Conservation (phyloP, 805 yeast genomes). For the Lachancea fermentati region DNA sequence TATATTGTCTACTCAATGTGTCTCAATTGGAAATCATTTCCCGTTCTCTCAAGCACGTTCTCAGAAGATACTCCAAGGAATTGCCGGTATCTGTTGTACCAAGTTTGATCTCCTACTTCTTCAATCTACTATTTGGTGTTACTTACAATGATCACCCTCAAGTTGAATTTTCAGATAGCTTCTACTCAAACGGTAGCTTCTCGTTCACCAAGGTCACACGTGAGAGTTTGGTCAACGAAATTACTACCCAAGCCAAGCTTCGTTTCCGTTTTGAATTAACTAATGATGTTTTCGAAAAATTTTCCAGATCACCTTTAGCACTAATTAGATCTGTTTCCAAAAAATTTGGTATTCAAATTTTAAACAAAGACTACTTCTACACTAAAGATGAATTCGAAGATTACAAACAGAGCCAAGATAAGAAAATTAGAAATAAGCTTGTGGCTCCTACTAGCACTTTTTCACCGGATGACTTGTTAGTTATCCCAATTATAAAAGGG, state of each 20-base stretch:
- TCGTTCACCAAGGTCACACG: conserved; percentile 45
- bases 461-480: conserved; percentile 55
- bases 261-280: conserved; percentile 64
- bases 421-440: conserved; percentile 33
- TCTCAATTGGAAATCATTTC: conserved; percentile 63
- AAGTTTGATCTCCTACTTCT: conserved; percentile 59
- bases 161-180: conserved; percentile 39
- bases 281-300: conserved; percentile 39
- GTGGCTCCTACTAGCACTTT: conserved; percentile 39
- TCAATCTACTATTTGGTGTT: conserved; percentile 62
- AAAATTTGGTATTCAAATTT: conserved; percentile 86
- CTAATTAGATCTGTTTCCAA: conserved; percentile 65
- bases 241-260: conserved; percentile 47
- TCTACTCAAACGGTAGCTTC: conserved; percentile 39
- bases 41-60: conserved; percentile 70
- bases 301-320: conserved; percentile 35
- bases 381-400: conserved; percentile 36
- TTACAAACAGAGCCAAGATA: conserved; percentile 29
- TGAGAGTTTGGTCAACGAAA: conserved; percentile 36
- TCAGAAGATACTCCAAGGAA: conserved; percentile 43
- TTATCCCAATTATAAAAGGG: conserved; percentile 74
- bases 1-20: conserved; percentile 43
- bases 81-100: conserved; percentile 55
- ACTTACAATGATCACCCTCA: conserved; percentile 38
- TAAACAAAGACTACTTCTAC: conserved; percentile 36